Conservation (phyloP, 2,329 filamentous ascomycete species). For the Aspergillus fischeri region DNA sequence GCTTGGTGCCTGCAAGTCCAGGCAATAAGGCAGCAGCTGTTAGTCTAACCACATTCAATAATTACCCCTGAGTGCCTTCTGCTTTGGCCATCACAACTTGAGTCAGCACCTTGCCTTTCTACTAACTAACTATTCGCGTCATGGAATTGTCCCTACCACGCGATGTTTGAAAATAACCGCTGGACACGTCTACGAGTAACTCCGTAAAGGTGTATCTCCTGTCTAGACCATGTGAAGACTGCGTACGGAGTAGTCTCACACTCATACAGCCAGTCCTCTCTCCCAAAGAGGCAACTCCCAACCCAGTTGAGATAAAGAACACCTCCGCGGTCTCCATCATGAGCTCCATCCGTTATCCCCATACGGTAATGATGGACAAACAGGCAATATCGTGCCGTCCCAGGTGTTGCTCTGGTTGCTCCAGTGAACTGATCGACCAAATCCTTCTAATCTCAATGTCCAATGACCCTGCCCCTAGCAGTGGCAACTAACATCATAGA, state of each 20-base stretch:
- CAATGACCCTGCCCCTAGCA: not conserved
- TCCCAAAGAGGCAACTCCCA: not conserved
- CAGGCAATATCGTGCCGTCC: slow-evolving; percentile 8
- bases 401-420: slow-evolving; percentile 9
- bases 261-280: not conserved
- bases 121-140: not conserved
- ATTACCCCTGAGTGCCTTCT: not conserved
- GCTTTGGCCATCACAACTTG: not conserved
- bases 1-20: not conserved
- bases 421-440: not conserved
- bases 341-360: not conserved
- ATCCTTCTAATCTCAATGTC: not conserved
- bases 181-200: not conserved
- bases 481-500: not conserved
- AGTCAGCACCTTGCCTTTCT: not conserved
- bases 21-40: not conserved
- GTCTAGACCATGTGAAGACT: not conserved
- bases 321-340: not conserved
- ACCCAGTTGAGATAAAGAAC: not conserved
- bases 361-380: not conserved
- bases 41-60: no score
- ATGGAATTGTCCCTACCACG: not conserved
- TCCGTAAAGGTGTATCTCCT: not conserved
- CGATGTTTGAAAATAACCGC: not conserved
- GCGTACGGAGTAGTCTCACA: not conserved